Evolutionary conservation across 1,139 yeast genomes (phyloP), one percentile per base, ranked within the genome.

Genomic region (Scheffersomyces segobiensis): DNA sequence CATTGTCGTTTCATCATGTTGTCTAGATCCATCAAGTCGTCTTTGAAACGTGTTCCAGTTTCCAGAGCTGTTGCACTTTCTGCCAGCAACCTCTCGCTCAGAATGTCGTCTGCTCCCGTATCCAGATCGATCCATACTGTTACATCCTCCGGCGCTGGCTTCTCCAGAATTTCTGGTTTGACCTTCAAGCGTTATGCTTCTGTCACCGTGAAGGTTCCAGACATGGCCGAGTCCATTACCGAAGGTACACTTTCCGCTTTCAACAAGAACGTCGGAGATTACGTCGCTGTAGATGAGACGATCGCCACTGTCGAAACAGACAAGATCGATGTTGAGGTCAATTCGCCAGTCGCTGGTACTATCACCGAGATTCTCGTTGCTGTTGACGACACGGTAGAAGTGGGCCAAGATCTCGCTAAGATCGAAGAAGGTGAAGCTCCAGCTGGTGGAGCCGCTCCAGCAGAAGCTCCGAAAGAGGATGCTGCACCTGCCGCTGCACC

Each of bases 261-360:
- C 77, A 83, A 86, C 67, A 88, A 88, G 74, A 80, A 86, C 65
- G 91, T 93, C 61, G 99, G 99, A 65, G 98, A 95, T 64, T 93
- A 79, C 69, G 96, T 96, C 59, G 86, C 83, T 59, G 87, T 81
- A 67, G 99, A 95, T 75, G 99, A 95, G 78, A 87, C 92, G 66
- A 83, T 95, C 67, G 99, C 99, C 61, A 93, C 98, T 65, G 93
- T 95, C 68, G 99, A 95, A 80, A 95, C 99, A 57, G 99, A 95
- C 76, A 96, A 96, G 83, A 93, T 96, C 69, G 99, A 95, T 71
- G 96, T 95, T 57, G 97, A 95, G 74, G 98, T 95, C 63, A 95
- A 93, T 75, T 88, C 99, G 18, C 99, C 99, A 61, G 86, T 91
- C 59, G 76, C 96, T 54, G 99, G 99, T 79, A 92, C 93, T 60